A percentile compares a stretch with the other conserved stretches of the same genome.
These are phyloP conservation scores for Uncinocarpus reesii DNA, from an alignment of 2,329 filamentous ascomycete genomes.

Conservation along the genomic window DNA sequence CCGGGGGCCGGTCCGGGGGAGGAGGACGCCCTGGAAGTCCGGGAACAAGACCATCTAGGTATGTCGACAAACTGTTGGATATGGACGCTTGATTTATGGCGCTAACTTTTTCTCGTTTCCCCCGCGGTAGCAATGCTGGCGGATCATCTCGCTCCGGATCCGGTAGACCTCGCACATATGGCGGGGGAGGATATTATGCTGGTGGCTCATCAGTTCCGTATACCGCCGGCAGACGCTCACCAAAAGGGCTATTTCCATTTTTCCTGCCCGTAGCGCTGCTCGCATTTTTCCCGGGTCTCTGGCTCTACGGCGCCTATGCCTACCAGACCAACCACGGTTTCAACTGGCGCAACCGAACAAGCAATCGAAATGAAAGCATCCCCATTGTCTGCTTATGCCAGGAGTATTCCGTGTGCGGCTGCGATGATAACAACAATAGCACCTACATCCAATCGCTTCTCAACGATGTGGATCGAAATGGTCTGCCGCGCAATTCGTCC, in stretches of 20 bases:
- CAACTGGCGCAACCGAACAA: slow-evolving; percentile 39
- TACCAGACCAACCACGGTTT: slow-evolving; percentile 44
- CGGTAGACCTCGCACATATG: slow-evolving; percentile 35
- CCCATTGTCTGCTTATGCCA: slow-evolving; percentile 50
- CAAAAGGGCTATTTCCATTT: slow-evolving; percentile 41
- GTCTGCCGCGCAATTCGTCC: slow-evolving; percentile 29
- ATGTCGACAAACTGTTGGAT: background rate
- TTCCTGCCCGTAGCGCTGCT: slow-evolving; percentile 41
- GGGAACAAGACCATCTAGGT: background rate
- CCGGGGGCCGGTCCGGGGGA: slow-evolving; percentile 15
- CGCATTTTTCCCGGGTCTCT: slow-evolving; percentile 43
- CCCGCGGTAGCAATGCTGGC: slow-evolving; percentile 14
- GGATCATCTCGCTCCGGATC: slow-evolving; percentile 16
- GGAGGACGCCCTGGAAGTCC: background rate
- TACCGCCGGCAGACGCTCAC: slow-evolving; percentile 35
- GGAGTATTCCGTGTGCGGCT: slow-evolving; percentile 46
- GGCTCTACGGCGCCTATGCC: slow-evolving; percentile 46
- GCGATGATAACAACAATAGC: slow-evolving; percentile 42
- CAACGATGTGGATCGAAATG: slow-evolving; percentile 30
- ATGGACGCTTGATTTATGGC: slow-evolving; percentile 2
- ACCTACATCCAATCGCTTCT: slow-evolving; percentile 37
- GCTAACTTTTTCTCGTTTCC: too few relatives aligned
- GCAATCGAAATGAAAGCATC: slow-evolving; percentile 39
- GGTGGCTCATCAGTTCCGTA: slow-evolving; percentile 47
- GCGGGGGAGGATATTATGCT: slow-evolving; percentile 45